phyloP scores from a whole-genome alignment of 2,329 filamentous ascomycete species.

The Hypoxylon sp. region DNA sequence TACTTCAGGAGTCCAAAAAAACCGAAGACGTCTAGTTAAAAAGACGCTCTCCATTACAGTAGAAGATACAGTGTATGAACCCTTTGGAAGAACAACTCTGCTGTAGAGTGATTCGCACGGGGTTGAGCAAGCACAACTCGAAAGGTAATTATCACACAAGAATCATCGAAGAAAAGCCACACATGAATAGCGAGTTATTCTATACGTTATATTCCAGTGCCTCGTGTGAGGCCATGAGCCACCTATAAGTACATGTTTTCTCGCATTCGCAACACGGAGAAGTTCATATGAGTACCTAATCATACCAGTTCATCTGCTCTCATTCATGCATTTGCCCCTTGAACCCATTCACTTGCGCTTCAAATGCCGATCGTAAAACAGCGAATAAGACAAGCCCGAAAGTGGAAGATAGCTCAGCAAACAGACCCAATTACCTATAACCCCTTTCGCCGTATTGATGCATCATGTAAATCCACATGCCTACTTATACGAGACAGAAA shows the following conservation, averaged over 20 bases:
- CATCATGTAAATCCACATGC: constrained; percentile 29
- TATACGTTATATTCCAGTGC: constrained; percentile 25
- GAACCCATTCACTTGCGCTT: constrained; percentile 22
- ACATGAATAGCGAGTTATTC: not conserved
- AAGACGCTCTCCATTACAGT: not conserved
- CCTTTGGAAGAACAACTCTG: not conserved
- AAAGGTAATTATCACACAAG: not conserved
- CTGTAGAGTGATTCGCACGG: not conserved
- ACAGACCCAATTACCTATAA: constrained; percentile 10
- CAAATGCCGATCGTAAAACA: constrained; percentile 29
- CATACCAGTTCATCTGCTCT: constrained; percentile 38
- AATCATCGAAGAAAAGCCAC: not conserved
- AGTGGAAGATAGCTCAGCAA: constrained; percentile 12
- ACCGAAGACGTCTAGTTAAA: not conserved
- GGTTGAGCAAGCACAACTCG: not conserved
- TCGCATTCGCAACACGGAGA: constrained; percentile 18
- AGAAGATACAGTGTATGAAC: not conserved
- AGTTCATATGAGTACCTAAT: constrained; percentile 22
- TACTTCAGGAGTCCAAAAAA: not conserved
- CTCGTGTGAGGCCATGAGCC: constrained; percentile 19
- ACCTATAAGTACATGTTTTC: constrained; percentile 32
- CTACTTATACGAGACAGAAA: constrained; percentile 1
- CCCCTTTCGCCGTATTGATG: constrained; percentile 41
- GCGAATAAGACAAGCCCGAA: constrained; percentile 23
- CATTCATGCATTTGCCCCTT: constrained; percentile 38